Evolutionary conservation across 257 asterid species (phyloP).

Genomic region (Penstemon newberryi): DNA sequence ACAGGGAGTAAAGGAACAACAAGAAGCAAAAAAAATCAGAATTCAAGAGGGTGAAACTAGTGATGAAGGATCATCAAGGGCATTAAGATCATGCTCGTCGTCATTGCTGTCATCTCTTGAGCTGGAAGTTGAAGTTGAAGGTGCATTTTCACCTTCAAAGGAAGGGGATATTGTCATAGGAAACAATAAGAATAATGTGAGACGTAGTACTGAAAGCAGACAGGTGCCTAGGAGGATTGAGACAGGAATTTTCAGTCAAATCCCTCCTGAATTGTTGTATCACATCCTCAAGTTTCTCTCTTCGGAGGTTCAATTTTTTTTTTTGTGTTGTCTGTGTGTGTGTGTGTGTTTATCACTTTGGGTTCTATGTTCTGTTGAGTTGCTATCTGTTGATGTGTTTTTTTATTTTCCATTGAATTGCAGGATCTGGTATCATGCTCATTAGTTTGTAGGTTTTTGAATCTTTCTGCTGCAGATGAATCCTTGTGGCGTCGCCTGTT

Average conservation of each 20-base stretch:
- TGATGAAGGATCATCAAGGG: constrained; percentile 34
- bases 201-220: constrained; percentile 33
- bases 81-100: constrained; percentile 33
- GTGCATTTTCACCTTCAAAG: constrained; percentile 35
- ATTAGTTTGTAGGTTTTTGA: constrained; percentile 72
- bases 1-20: constrained; percentile 47
- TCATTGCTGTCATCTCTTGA: constrained; percentile 34
- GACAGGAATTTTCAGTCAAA: constrained; percentile 55
- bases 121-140: constrained; percentile 37
- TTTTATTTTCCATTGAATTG: constrained; percentile 27
- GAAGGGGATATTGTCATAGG: constrained; percentile 26
- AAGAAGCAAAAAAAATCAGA: constrained; percentile 50
- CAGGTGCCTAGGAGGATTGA: constrained; percentile 45
- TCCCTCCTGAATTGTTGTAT: constrained; percentile 74
- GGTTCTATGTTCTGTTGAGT: neutral
- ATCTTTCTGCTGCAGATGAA: constrained; percentile 74
- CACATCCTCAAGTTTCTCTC: constrained; percentile 81
- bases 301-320: constrained; percentile 53
- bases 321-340: neutral
- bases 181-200: constrained; percentile 21
- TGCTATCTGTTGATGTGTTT: constrained; percentile 9
- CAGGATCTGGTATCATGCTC: constrained; percentile 88
- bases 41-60: constrained; percentile 42
- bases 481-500: constrained; percentile 86
- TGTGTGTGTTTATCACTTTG: neutral